Evolutionary conservation across 2,329 filamentous ascomycete genomes (phyloP), one percentile per base, ranked within the genome.

Genomic region (Emericellopsis cladophorae): DNA sequence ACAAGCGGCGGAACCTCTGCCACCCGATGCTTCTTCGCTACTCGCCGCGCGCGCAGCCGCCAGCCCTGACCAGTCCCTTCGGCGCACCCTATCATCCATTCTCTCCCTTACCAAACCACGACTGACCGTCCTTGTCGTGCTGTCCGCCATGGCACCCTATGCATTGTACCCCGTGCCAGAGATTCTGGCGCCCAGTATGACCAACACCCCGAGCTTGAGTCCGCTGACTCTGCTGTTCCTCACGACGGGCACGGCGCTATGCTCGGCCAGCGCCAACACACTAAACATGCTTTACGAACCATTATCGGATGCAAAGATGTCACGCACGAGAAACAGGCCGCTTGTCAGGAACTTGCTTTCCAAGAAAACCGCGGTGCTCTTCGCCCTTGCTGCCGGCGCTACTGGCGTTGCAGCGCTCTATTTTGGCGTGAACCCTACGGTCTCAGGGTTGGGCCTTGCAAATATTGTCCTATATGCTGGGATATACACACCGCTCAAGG

Each of bases 241-340:
- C 40, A 95, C 90, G 1, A 78, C 78, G 4, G 90, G 92, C 44
- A 96, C 92, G 0, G 79, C 89, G 5, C 72, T 95, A 16, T 92
- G 86, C 58, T 84, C 79, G n/a, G 87, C 89, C 35, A 86, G 84
- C 44, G 92, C 92, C 35, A 98, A 98, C 58, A 78, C 92, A 2
- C 70, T 96, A 49, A 98, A 98, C 62, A 98, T 98, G 92, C 78
- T 95, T 44, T 88, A 95, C 62, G 92, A 98, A 62, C 84, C 81
- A 9, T 72, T 80, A 44, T 89, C 89, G 55, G 92, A 98, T 59
- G 86, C 88, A 36, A 79, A 84, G 53, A 98, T 98, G 92, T 80
- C 76, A 31, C 79, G 92, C n/a, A 98, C 92, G 2, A 76, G 86
- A 23, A 95, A 95, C 51, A 68, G 92, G 5, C 92, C 92, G 0